Evolutionary conservation across 495 filamentous ascomycete genomes (phyloP).

Genomic region (Amniculicola lignicola): DNA sequence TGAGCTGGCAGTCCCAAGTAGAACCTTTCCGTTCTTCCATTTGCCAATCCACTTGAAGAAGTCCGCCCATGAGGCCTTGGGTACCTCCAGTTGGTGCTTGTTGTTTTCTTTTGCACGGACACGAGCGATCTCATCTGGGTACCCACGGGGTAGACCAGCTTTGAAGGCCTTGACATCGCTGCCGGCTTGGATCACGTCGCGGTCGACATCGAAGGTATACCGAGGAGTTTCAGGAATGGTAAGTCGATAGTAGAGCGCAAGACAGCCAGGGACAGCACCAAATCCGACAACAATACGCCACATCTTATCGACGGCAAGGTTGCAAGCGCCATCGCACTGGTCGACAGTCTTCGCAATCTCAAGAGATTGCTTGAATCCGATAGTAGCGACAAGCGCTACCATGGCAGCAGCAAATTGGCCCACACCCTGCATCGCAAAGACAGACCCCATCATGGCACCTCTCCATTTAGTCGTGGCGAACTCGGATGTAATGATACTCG

Average conservation of each 20-base stretch:
- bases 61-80: conserved; percentile 63
- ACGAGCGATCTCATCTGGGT: conserved; percentile 55
- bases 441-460: conserved; percentile 81
- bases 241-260: conserved; percentile 79
- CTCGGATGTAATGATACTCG: conserved; percentile 79
- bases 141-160: conserved; percentile 69
- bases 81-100: conserved; percentile 44
- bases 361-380: conserved; percentile 69
- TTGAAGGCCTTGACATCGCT: conserved; percentile 63
- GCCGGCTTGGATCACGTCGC: conserved; percentile 65
- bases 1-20: conserved; percentile 72
- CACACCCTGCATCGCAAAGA: conserved; percentile 82
- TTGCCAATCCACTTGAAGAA: conserved; percentile 61
- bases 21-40: conserved; percentile 63
- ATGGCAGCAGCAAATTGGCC: conserved; percentile 71
- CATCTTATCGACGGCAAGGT: conserved; percentile 77
- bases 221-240: conserved; percentile 83
- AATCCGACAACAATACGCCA: conserved; percentile 74
- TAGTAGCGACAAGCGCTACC: conserved; percentile 65
- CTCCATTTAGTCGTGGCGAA: conserved; percentile 81
- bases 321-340: conserved; percentile 62
- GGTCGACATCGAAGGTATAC: conserved; percentile 78
- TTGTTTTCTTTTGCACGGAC: conserved; percentile 2
- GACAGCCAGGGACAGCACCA: conserved; percentile 71
- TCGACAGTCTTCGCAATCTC: conserved; percentile 46